phyloP scores from a whole-genome alignment of 2,329 filamentous ascomycete genomes.

The Stagonosporopsis tanaceti region DNA sequence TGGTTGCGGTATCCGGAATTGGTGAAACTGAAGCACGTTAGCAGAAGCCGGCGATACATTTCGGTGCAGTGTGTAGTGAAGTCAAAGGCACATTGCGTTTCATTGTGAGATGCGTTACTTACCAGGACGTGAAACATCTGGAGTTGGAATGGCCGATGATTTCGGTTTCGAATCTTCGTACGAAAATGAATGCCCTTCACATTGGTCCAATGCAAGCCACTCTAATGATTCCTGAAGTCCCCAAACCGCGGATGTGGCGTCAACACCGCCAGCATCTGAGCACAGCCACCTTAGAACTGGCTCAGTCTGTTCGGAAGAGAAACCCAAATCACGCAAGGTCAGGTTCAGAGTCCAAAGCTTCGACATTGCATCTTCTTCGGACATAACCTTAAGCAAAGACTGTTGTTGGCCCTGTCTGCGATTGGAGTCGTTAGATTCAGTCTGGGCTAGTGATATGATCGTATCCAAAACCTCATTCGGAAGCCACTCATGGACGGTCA shows the following conservation, averaged over 20 bases:
- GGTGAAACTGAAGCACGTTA: conserved; percentile 8
- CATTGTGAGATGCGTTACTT: conserved; percentile 19
- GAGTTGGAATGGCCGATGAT: conserved; percentile 25
- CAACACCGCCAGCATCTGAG: conserved; percentile 50
- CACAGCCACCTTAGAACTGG: conserved; percentile 47
- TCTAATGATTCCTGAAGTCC: conserved; percentile 87
- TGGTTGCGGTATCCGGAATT: neutral
- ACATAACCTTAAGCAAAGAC: conserved; percentile 52
- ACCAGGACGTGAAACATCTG: conserved; percentile 40
- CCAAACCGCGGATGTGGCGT: conserved; percentile 72
- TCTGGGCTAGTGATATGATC: conserved; percentile 75
- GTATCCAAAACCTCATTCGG: conserved; percentile 79
- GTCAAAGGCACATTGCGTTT: neutral
- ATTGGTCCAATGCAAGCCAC: conserved; percentile 84
- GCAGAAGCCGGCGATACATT: neutral
- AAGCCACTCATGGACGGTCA: conserved; percentile 81
- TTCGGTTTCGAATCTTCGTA: conserved; percentile 62
- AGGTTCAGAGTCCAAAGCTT: conserved; percentile 86
- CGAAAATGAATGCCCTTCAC: conserved; percentile 71
- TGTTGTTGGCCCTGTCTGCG: conserved; percentile 53
- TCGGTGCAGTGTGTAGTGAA: neutral
- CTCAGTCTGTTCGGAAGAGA: conserved; percentile 58
- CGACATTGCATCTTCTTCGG: conserved; percentile 80
- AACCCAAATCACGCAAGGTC: conserved; percentile 72
- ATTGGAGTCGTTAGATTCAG: conserved; percentile 64